phyloP scores from a whole-genome alignment of 2,329 filamentous ascomycete genomes.

The Penicillium sp. region DNA sequence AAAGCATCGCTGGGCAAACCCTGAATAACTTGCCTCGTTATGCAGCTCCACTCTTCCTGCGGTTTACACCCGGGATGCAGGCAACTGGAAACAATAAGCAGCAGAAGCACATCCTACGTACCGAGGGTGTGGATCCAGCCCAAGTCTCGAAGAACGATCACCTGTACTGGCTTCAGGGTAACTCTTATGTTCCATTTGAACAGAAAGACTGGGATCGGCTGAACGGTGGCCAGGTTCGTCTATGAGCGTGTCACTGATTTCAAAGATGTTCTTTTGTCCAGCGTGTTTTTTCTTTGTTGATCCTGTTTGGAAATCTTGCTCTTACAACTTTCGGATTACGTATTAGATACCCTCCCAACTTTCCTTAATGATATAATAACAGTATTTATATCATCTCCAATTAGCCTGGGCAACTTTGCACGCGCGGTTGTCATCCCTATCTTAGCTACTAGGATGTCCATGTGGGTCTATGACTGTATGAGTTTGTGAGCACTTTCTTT shows the following conservation, averaged over 20 bases:
- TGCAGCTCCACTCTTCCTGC: conserved; percentile 74
- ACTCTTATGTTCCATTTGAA: conserved; percentile 67
- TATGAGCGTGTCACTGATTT: conserved; percentile 34
- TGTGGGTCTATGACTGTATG: background rate
- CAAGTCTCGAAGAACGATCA: conserved; percentile 40
- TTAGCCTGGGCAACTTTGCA: background rate
- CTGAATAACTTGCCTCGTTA: conserved; percentile 64
- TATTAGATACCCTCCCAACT: background rate
- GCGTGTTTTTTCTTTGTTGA: background rate
- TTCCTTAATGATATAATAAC: background rate
- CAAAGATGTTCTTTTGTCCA: background rate
- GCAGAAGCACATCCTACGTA: conserved; percentile 72
- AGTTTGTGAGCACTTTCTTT: no score
- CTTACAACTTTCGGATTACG: background rate
- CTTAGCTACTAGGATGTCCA: background rate
- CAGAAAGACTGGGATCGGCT: conserved; percentile 68
- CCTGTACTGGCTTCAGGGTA: conserved; percentile 67
- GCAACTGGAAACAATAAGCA: conserved; percentile 86
- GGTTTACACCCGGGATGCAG: conserved; percentile 63
- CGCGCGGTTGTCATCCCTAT: background rate
- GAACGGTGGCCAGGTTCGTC: conserved; percentile 66
- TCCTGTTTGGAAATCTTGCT: background rate
- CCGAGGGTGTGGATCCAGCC: conserved; percentile 69
- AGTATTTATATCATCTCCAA: background rate
- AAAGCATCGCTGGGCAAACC: conserved; percentile 62